Base-by-base conservation (phyloP, 352 stramenopile species). In the Phytophthora uliginosa region DNA sequence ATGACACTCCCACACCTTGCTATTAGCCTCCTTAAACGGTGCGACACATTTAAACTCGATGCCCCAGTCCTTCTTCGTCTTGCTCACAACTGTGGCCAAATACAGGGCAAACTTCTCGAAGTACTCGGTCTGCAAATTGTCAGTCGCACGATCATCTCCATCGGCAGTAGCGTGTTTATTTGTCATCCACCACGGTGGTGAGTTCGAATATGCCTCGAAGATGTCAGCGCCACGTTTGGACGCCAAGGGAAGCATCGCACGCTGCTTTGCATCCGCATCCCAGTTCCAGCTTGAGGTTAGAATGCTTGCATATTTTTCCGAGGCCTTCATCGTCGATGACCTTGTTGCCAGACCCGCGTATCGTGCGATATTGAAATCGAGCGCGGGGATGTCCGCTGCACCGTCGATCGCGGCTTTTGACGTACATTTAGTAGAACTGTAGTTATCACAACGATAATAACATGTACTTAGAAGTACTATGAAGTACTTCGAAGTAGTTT, bases 181-280 rank as follows among this genome's bases (percentile, higher is more conserved):
- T 20, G 71, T 85, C 82, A 89, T 89, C 75, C 79, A 89, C 82
- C 79, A 86, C 2, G 82, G 82, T 22, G 79, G 77, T 33, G 79
- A 84, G 60, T 86, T 88, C 13, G 77, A 85, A 53, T 81, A 89
- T 1, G 78, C 79, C 42, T 86, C 82, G n/a, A 89, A 59, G 15
- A 81, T 22, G 65, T 83, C 70, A 18, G 52, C 76, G 7, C 76
- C 82, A 45, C 73, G 78, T 0, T 59, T 48, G n/a, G 72, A 79
- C 52, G 79, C 77, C 0, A 77, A 45, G 20, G 51, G 12, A 3
- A 88, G 36, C 63, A 84, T 78, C 20, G 64, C n/a, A 17, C 78
- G 82, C 61, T 89, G 82, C 10, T 61, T 70, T 6, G 71, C 53
- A 51, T 89, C 79, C 1, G 40, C 52, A 0, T 71, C 61, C 82